These are phyloP conservation scores for Candida coquimbonensis DNA, from an alignment of 805 yeast genomes.

Conservation along the genomic window DNA sequence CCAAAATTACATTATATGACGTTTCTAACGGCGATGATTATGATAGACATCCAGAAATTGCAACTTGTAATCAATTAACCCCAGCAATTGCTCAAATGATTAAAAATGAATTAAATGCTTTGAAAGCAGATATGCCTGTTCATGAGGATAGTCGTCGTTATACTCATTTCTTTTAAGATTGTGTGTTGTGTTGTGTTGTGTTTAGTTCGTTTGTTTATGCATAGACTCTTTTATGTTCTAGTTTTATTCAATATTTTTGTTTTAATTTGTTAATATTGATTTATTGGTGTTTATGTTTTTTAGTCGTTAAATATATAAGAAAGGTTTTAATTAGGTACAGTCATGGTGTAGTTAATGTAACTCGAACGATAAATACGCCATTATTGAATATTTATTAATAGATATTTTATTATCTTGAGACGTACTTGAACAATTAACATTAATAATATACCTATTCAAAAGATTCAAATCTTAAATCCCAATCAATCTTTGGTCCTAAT, in stretches of 20 bases:
- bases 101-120: constrained; percentile 72
- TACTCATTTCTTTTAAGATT: constrained; percentile 66
- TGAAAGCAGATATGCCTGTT: constrained; percentile 76
- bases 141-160: constrained; percentile 73
- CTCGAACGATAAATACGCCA: no score
- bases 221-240: neutral
- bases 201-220: neutral
- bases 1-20: constrained; percentile 76
- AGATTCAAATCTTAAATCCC: constrained; percentile 87
- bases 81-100: constrained; percentile 82
- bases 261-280: no score
- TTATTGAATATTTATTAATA: no score
- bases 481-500: constrained; percentile 84
- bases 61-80: constrained; percentile 87
- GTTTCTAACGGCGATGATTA: constrained; percentile 80
- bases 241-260: no score
- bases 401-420: no score
- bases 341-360: no score
- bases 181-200: no score
- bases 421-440: no score
- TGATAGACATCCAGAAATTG: constrained; percentile 88
- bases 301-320: no score
- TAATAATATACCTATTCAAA: constrained; percentile 13
- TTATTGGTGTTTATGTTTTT: no score
- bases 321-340: no score